These are phyloP conservation scores for Ceratocystis diversiconidia DNA, from an alignment of 2,329 filamentous ascomycete species.

Conservation along the genomic window DNA sequence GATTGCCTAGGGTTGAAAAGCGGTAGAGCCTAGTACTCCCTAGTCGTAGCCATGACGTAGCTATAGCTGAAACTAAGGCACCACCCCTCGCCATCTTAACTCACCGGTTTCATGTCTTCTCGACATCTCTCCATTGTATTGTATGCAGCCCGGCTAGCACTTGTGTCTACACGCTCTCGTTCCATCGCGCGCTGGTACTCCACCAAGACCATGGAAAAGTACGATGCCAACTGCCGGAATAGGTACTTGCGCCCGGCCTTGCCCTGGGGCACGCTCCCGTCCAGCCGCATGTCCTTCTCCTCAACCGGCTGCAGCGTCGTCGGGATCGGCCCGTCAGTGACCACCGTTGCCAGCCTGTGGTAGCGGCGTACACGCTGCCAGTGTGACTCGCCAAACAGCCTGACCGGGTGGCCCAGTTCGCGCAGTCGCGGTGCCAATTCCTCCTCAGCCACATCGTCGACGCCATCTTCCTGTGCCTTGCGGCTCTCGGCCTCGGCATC, in stretches of 20 bases:
- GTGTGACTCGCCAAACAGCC: conserved; percentile 71
- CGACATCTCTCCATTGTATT: conserved; percentile 76
- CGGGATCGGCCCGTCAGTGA: conserved; percentile 68
- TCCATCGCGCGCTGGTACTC: conserved; percentile 77
- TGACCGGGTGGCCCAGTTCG: conserved; percentile 55
- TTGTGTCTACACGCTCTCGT: conserved; percentile 47
- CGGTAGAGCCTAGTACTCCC: neutral
- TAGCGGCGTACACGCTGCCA: conserved; percentile 55
- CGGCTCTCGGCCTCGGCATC: conserved; percentile 28
- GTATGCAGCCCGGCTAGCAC: conserved; percentile 66
- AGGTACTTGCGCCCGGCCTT: conserved; percentile 53
- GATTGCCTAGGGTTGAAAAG: neutral
- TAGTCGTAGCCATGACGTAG: too few relatives aligned
- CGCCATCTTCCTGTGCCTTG: conserved; percentile 23
- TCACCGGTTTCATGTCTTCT: conserved; percentile 67
- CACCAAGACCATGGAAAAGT: conserved; percentile 87
- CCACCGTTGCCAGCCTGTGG: conserved; percentile 44
- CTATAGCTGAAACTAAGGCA: too few relatives aligned
- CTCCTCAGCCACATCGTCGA: conserved; percentile 55
- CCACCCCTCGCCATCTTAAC: conserved; percentile 20
- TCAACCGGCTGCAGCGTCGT: conserved; percentile 68
- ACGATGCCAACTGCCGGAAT: conserved; percentile 78
- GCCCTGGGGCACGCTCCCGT: conserved; percentile 47
- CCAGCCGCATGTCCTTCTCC: conserved; percentile 80
- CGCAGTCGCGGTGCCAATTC: conserved; percentile 56